Evolutionary conservation across 2,329 filamentous ascomycete species (phyloP).

Genomic region (Hypoxylon sp.): DNA sequence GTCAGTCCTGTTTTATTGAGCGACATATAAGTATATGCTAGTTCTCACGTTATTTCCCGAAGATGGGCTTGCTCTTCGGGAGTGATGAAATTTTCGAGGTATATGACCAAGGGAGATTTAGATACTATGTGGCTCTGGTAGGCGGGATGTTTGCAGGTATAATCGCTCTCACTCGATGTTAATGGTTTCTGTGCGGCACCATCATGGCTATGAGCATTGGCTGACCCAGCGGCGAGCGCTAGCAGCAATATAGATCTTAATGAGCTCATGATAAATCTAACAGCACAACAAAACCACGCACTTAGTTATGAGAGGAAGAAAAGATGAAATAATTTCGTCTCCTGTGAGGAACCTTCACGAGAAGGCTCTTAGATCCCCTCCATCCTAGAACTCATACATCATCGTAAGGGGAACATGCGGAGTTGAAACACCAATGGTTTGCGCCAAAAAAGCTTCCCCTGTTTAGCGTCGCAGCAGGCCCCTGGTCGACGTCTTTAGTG

Average conservation of each 20-base stretch:
- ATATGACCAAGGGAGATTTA: slow-evolving; percentile 58
- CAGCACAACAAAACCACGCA: neutral
- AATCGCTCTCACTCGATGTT: slow-evolving; percentile 17
- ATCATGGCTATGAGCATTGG: slow-evolving; percentile 45
- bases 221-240: slow-evolving; percentile 39
- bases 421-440: slow-evolving; percentile 50
- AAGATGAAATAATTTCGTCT: slow-evolving; percentile 12
- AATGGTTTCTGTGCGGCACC: slow-evolving; percentile 48
- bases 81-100: slow-evolving; percentile 58
- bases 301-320: slow-evolving; percentile 8
- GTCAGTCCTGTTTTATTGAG: slow-evolving; percentile 17
- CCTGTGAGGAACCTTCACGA: slow-evolving; percentile 4
- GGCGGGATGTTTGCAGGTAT: slow-evolving; percentile 54
- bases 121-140: slow-evolving; percentile 56
- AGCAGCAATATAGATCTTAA: slow-evolving; percentile 44
- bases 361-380: slow-evolving; percentile 5
- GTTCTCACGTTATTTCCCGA: slow-evolving; percentile 54
- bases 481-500: slow-evolving; percentile 33
- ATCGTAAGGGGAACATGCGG: slow-evolving; percentile 40
- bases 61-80: slow-evolving; percentile 57
- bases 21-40: neutral
- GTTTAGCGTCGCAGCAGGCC: slow-evolving; percentile 35
- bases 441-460: slow-evolving; percentile 40
- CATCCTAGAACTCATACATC: slow-evolving; percentile 14
- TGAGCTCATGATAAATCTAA: slow-evolving; percentile 37